Evolutionary conservation across 129 eudicot genomes (phyloP).

Genomic region (Ambrosia trifida): DNA sequence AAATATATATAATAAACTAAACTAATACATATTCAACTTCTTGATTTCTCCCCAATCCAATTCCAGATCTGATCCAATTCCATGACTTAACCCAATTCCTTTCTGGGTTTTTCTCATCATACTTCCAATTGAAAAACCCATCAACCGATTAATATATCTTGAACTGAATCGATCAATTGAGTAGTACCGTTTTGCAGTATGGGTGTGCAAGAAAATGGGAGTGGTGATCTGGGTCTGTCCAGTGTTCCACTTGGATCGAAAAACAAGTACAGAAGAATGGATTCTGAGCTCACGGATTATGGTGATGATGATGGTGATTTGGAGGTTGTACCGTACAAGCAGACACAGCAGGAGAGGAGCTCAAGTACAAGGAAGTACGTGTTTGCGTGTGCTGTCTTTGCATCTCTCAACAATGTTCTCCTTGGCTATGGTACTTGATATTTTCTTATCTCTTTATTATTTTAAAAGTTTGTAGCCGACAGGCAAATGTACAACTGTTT

Average conservation of each 20-base stretch:
- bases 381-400: conserved; percentile 79
- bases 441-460: neutral
- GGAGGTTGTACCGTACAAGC: conserved; percentile 41
- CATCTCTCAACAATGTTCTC: conserved; percentile 87
- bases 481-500: conserved; percentile 39
- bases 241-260: conserved; percentile 39
- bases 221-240: conserved; percentile 42
- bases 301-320: conserved; percentile 40
- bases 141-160: conserved; percentile 9
- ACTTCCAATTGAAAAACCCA: conserved; percentile 25
- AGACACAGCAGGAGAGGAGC: conserved; percentile 41
- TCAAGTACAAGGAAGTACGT: conserved; percentile 60
- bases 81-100: conserved; percentile 30
- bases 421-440: conserved; percentile 73
- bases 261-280: conserved; percentile 71
- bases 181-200: conserved; percentile 20
- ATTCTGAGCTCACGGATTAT: conserved; percentile 45
- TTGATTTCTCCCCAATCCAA: conserved; percentile 35
- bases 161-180: neutral
- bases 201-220: conserved; percentile 72
- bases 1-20: neutral
- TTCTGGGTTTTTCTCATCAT: conserved; percentile 31
- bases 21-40: conserved; percentile 32
- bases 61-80: conserved; percentile 35
- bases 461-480: conserved; percentile 24